Conservation (phyloP, 306 rosid species). For the Dicorynia guianensis region DNA sequence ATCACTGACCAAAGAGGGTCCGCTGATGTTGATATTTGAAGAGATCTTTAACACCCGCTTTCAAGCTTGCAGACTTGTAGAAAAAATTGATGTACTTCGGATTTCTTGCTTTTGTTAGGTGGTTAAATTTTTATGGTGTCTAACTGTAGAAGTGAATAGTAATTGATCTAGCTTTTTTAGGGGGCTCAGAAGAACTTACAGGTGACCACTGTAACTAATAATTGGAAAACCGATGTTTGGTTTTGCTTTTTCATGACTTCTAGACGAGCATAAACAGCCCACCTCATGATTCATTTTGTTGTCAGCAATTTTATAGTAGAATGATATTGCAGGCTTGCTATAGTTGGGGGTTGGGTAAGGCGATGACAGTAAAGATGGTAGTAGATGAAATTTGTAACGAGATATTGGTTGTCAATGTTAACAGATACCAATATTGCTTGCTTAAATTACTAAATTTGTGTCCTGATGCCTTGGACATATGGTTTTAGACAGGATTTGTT, state of each 20-base stretch:
- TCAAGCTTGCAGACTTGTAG: neutral
- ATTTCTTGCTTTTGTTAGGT: neutral
- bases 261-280: neutral
- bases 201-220: neutral
- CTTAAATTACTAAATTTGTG: neutral
- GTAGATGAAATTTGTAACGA: neutral
- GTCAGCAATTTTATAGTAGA: neutral
- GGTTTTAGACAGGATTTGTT: neutral
- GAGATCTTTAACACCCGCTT: conserved; percentile 2
- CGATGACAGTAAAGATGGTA: neutral
- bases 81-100: neutral
- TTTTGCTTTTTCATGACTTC: neutral
- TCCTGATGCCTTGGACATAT: neutral
- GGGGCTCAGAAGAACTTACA: neutral
- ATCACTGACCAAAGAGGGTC: conserved; percentile 17
- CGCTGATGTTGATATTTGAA: neutral
- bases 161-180: neutral
- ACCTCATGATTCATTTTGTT: neutral
- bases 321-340: neutral
- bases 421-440: neutral
- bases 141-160: neutral
- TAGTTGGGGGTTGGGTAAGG: neutral
- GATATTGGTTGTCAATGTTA: too few relatives aligned
- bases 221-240: neutral
- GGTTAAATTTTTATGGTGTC: neutral